Conservation (phyloP, 257 asterid species). For the Solanum boliviense region DNA sequence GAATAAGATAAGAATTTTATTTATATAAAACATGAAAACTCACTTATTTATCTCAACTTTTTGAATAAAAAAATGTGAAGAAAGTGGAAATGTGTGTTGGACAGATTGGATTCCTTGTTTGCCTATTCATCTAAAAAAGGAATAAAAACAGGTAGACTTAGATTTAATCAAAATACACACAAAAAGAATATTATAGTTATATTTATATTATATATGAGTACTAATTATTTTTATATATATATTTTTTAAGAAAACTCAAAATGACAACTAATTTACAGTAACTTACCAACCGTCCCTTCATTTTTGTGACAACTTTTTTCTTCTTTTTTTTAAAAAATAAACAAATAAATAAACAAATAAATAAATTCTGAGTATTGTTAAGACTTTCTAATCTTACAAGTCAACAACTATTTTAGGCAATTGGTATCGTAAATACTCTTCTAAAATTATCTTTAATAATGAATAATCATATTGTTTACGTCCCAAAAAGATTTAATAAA, state of each 20-base stretch:
- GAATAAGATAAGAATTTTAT: neutral
- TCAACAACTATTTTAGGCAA: neutral
- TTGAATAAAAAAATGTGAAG: neutral
- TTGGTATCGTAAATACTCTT: neutral
- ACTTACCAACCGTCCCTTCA: neutral
- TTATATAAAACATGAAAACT: neutral
- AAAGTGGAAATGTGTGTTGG: conserved; percentile 13
- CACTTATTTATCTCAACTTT: neutral
- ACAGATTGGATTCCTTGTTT: conserved; percentile 23
- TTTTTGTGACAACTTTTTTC: neutral
- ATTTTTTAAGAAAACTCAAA: neutral
- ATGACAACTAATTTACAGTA: conserved; percentile 1
- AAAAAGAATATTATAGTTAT: neutral
- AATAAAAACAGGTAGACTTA: neutral
- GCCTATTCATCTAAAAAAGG: conserved; percentile 6
- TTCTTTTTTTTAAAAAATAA: too few relatives aligned
- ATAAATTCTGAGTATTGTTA: neutral
- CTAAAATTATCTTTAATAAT: neutral
- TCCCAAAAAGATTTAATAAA: neutral
- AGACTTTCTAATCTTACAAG: neutral
- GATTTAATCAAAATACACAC: neutral
- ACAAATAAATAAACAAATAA: too few relatives aligned
- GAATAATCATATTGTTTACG: neutral
- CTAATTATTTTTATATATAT: neutral
- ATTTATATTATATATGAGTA: neutral